A percentile compares a stretch with the other conserved stretches of the same genome.
Evolutionary conservation across 2,329 filamentous ascomycete species (phyloP).

Genomic region (Alternaria sp.): DNA sequence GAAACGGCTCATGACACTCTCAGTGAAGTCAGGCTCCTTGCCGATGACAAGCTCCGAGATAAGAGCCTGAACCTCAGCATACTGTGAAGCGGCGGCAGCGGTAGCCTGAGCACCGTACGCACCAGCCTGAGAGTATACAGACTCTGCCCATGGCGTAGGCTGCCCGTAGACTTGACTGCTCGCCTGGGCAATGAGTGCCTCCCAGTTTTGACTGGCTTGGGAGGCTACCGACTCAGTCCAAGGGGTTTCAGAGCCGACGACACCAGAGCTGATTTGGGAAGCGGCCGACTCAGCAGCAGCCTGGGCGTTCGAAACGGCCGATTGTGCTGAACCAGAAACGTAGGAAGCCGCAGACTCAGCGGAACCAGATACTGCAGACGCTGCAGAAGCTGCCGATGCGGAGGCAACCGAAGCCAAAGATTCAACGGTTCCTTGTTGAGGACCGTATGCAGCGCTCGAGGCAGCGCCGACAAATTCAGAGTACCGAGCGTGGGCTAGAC

Average conservation of each 20-base stretch:
- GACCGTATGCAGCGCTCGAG: conserved; percentile 71
- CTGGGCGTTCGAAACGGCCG: conserved; percentile 57
- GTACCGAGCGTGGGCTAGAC: conserved; percentile 80
- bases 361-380: conserved; percentile 55
- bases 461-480: conserved; percentile 76
- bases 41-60: conserved; percentile 79
- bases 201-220: conserved; percentile 69
- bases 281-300: conserved; percentile 56
- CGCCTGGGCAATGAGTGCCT: conserved; percentile 68
- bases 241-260: conserved; percentile 59
- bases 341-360: conserved; percentile 61
- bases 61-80: conserved; percentile 73
- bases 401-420: conserved; percentile 50
- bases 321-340: conserved; percentile 43
- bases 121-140: conserved; percentile 61
- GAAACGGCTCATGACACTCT: conserved; percentile 78
- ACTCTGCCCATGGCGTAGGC: conserved; percentile 61
- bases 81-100: conserved; percentile 68
- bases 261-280: conserved; percentile 56
- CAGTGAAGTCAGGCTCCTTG: conserved; percentile 81
- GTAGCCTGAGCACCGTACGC: conserved; percentile 70
- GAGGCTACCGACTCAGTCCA: conserved; percentile 64
- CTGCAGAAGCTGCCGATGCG: conserved; percentile 50
- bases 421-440: conserved; percentile 46
- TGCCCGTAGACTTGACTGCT: conserved; percentile 75